A percentile compares a stretch with the other conserved stretches of the same genome.
phyloP scores from a whole-genome alignment of 495 filamentous ascomycete genomes.

The Podospora appendiculata region DNA sequence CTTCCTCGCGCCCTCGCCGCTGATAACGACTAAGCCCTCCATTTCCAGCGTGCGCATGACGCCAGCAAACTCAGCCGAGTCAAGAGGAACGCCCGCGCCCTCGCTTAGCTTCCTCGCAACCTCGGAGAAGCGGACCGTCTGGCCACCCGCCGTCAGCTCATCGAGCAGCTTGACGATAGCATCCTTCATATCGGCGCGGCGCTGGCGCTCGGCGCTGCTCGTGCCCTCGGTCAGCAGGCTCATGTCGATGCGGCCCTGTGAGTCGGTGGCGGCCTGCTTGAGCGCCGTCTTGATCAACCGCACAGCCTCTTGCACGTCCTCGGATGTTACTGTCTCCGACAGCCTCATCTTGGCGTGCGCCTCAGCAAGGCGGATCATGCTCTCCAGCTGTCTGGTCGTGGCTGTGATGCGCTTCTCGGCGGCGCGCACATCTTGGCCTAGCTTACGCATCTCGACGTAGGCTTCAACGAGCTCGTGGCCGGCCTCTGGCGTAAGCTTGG shows the following conservation, averaged over 20 bases:
- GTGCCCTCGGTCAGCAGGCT: conserved; percentile 86
- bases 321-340: conserved; percentile 60
- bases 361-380: conserved; percentile 93
- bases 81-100: conserved; percentile 63
- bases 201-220: conserved; percentile 69
- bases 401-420: conserved; percentile 94
- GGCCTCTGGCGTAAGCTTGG: conserved; percentile 67
- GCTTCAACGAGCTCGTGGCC: conserved; percentile 71
- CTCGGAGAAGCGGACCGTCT: conserved; percentile 67
- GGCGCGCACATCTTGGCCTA: conserved; percentile 90
- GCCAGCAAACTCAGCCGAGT: conserved; percentile 72
- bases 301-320: conserved; percentile 86
- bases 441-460: conserved; percentile 93
- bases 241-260: conserved; percentile 96
- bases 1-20: conserved; percentile 77
- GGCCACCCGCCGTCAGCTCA: conserved; percentile 63
- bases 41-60: conserved; percentile 71
- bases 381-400: conserved; percentile 91
- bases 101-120: conserved; percentile 68
- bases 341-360: conserved; percentile 97
- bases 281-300: conserved; percentile 89
- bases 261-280: conserved; percentile 91
- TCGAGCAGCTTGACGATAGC: conserved; percentile 68
- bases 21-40: conserved; percentile 74
- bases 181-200: conserved; percentile 77